Evolutionary conservation across 2,329 filamentous ascomycete genomes (phyloP), one percentile per base, ranked within the genome.

Genomic region (Hirsutella minnesotensis): DNA sequence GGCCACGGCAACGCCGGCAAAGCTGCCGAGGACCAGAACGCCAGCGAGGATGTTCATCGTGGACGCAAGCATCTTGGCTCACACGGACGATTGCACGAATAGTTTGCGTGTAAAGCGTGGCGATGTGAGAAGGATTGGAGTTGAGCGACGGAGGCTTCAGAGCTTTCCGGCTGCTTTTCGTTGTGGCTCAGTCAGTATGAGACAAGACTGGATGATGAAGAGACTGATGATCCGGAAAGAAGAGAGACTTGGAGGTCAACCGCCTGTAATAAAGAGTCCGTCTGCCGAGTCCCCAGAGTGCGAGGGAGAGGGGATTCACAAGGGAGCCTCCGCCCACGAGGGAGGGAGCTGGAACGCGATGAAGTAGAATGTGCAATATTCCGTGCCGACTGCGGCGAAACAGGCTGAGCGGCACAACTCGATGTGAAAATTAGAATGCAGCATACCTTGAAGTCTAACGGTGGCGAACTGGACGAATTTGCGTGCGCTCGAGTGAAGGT

Each of bases 21-120:
- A 40, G 42, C 48, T 43, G 37, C 53, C 45, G 24, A 58, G 36
- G 40, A 50, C 51, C 40, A 59, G 43, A 24, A 46, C 46, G 38
- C 44, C 45, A 44, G 48, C 44, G 29, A 58, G 42, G 30, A 49
- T 24, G 42, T 52, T 51, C 52, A 57, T 57, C 47, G 56, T 60
- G 48, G 48, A 42, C 33, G 50, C 44, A 50, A 49, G 40, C 59
- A 62, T 62, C 39, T 43, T 44, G 30, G 37, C 33, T n/a, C 9
- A 20, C 9, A 22, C 9, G n/a, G 20, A 20, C 8, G 34, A 36
- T n/a, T n/a, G n/a, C n/a, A n/a, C n/a, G n/a, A n/a, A n/a, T n/a
- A n/a, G n/a, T n/a, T n/a, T n/a, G n/a, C n/a, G n/a, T n/a, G n/a
- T n/a, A n/a, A n/a, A n/a, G n/a, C n/a, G n/a, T n/a, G n/a, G n/a